Evolutionary conservation across 345 rosid genomes (phyloP), one percentile per base, ranked within the genome.

Genomic region (Citrus cavaleriei): DNA sequence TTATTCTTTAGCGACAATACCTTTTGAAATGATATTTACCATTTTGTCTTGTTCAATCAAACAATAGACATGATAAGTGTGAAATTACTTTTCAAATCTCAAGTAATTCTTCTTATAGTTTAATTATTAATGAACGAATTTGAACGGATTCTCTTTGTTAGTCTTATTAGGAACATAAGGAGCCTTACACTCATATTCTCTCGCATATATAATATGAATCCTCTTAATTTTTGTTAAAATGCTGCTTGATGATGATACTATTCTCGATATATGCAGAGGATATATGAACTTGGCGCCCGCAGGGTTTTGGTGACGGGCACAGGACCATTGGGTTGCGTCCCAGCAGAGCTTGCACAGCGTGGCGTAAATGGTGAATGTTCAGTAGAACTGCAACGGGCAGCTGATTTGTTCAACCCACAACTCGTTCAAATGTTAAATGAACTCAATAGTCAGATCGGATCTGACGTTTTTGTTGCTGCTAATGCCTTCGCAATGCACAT

Each of bases 321-420:
- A 0, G 99, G 98, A 69, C 96, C 99, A 10, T 13, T 93, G 64
- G 93, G 98, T 0, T 93, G 98, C 70, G 97, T 87, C 25, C 97
- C 96, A 0, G 96, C 97, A 0, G 95, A 95, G 51, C 75, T 88
- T n/a, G 99, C 97, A 51, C 66, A 59, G 86, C 86, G 83, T 66
- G 80, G 99, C 87, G 85, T 85, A 35, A 89, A 87, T 7, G 97
- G 99, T 27, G 92, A 90, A 65, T 95, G 99, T 22, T 77, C 89
- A 0, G 88, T 6, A 0, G 88, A 93, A 24, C 89, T 95, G 54
- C 87, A 88, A 38, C 51, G 85, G 70, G 98, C 98, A 0, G 86
- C 98, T 1, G 87, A 55, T 22, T 67, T 95, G 85, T 93, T 87
- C 85, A 93, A 93, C 78, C 95, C 97, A 0, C 91, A 79, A 59